Conservation (phyloP, 805 yeast genomes). For the Candida krabiensis region DNA sequence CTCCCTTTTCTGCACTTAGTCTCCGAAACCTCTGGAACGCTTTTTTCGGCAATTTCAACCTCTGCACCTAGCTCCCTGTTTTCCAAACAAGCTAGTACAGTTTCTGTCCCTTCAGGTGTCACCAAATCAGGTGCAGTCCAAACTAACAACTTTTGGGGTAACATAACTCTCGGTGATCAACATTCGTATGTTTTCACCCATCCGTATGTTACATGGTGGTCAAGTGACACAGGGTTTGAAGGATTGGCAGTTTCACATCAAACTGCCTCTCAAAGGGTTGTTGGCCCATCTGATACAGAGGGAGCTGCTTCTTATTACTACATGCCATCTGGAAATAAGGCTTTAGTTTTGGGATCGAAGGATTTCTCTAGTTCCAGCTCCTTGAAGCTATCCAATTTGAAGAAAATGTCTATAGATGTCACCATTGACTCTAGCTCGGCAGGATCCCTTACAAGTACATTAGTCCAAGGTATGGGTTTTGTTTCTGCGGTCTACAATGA, state of each 20-base stretch:
- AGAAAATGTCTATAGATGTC: slow-evolving; percentile 23
- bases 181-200: slow-evolving; percentile 71
- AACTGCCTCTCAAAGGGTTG: slow-evolving; percentile 55
- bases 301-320: slow-evolving; percentile 54
- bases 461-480: slow-evolving; percentile 84
- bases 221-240: slow-evolving; percentile 40
- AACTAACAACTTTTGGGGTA: slow-evolving; percentile 76
- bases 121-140: slow-evolving; percentile 39
- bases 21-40: slow-evolving; percentile 35
- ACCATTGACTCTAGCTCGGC: slow-evolving; percentile 16
- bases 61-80: slow-evolving; percentile 47
- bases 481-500: slow-evolving; percentile 62
- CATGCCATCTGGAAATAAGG: slow-evolving; percentile 58
- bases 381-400: slow-evolving; percentile 16
- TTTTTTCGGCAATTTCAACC: slow-evolving; percentile 42
- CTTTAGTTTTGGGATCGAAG: slow-evolving; percentile 48
- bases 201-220: slow-evolving; percentile 71
- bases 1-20: slow-evolving; percentile 9
- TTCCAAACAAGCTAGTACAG: slow-evolving; percentile 27
- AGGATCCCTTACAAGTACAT: slow-evolving; percentile 52
- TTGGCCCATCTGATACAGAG: slow-evolving; percentile 51
- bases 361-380: slow-evolving; percentile 33
- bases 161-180: slow-evolving; percentile 62
- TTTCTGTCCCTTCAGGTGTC: slow-evolving; percentile 25
- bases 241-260: slow-evolving; percentile 71